Evolutionary conservation across 2,329 filamentous ascomycete genomes (phyloP), one percentile per base, ranked within the genome.

Genomic region (Colletotrichum sp.): DNA sequence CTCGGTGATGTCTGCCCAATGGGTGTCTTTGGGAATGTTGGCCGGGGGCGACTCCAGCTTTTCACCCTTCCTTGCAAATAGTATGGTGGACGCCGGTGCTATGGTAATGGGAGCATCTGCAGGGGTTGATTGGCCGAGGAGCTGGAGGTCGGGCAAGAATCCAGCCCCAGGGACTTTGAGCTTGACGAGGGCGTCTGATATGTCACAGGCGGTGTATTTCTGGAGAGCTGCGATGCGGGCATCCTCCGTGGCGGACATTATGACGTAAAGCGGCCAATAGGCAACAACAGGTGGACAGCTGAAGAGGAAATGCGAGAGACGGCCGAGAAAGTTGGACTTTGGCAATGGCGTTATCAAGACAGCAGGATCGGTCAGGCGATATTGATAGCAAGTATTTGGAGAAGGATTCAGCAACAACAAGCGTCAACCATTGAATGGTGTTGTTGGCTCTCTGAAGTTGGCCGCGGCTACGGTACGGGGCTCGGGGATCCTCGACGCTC

Each of bases 151-250:
- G 48, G 92, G 86, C 48, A 96, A 84, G 81, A 92, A 93, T 70
- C 94, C 94, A 30, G 92, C 93, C 63, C 90, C 89, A 13, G 92
- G 88, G 10, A 93, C 89, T 75, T 93, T 90, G 64, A 96, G 88
- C 80, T 93, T 94, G 71, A 95, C 88, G 3, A 96, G 88, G 8
- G 93, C 93, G 82, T 96, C 94, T 13, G 94, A 94, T 76, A 95
- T 87, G 88, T 94, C 88, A 82, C 88, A 90, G 48, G 88, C 86
- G 21, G 84, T 84, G 79, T 88, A 88, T 48, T 82, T 79, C 73
- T 78, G 79, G 28, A 87, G 84, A 43, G 76, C 63, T n/a, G 55
- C 34, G 61, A 78, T 71, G 34, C 67, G 72, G 30, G 81, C 78
- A 36, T 80, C 78, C 58, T 81, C 78, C 30, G 75, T 16, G n/a